These are phyloP conservation scores for Zasmidium citrigriseum DNA, from an alignment of 2,329 filamentous ascomycete genomes.

Conservation along the genomic window DNA sequence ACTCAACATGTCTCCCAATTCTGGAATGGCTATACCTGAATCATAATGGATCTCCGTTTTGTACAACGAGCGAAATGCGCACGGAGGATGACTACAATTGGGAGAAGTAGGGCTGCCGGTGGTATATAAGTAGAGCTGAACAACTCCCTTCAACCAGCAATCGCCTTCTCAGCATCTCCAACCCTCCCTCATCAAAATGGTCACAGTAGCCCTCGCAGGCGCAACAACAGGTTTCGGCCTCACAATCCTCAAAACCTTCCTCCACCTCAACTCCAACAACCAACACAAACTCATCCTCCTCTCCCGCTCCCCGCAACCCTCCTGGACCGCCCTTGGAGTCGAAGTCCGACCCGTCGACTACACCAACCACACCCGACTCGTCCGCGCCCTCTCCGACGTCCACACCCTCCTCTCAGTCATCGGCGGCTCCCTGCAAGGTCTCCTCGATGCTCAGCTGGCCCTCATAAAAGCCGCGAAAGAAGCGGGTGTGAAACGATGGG, in stretches of 20 bases:
- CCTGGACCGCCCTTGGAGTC: conserved; percentile 21
- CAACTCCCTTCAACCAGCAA: too few species aligned
- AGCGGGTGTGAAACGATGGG: conserved; percentile 61
- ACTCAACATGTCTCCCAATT: not conserved
- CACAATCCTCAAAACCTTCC: conserved; percentile 29
- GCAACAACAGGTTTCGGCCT: conserved; percentile 33
- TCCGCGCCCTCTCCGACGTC: conserved; percentile 25
- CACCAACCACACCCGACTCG: conserved; percentile 23
- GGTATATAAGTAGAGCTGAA: too few species aligned
- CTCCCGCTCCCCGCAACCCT: conserved; percentile 29
- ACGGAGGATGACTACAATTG: not conserved
- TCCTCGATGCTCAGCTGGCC: conserved; percentile 43
- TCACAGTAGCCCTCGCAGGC: conserved; percentile 31
- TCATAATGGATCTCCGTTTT: not conserved
- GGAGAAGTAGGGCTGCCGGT: too few species aligned
- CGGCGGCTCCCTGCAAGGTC: conserved; percentile 17
- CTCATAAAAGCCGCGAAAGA: conserved; percentile 60
- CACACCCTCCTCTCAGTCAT: conserved; percentile 35
- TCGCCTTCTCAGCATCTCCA: too few species aligned
- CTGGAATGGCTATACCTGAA: not conserved
- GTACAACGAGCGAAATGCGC: not conserved
- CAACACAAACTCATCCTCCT: conserved; percentile 30
- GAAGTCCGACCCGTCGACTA: conserved; percentile 31
- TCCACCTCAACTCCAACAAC: conserved; percentile 19
- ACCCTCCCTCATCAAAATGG: conserved; percentile 19